Percentiles rank a stretch among this genome's conserved stretches.
Evolutionary conservation across 352 stramenopile species (phyloP).

Genomic region (Phytophthora multivora): DNA sequence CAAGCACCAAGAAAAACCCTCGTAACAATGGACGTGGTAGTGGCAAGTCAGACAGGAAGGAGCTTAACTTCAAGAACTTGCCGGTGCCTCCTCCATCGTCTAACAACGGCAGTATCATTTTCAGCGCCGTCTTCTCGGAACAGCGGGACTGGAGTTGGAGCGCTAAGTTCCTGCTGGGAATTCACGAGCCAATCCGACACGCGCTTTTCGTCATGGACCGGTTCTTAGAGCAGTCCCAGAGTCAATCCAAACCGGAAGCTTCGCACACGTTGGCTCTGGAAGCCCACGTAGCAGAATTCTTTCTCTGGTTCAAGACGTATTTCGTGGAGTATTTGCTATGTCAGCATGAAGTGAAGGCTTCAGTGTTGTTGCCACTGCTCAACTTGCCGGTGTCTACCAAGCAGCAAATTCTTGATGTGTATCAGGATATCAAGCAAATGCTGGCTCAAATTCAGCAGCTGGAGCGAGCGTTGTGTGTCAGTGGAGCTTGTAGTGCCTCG

Average conservation of each 20-base stretch:
- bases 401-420: slow-evolving; percentile 65
- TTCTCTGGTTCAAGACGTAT: slow-evolving; percentile 77
- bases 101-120: slow-evolving; percentile 65
- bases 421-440: slow-evolving; percentile 67
- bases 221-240: slow-evolving; percentile 71
- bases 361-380: slow-evolving; percentile 61
- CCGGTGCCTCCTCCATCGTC: slow-evolving; percentile 57
- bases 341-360: slow-evolving; percentile 71
- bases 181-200: slow-evolving; percentile 83
- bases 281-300: slow-evolving; percentile 61
- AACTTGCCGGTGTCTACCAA: slow-evolving; percentile 60
- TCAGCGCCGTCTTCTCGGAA: slow-evolving; percentile 68
- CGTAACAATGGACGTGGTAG: neutral
- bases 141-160: slow-evolving; percentile 69
- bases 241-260: slow-evolving; percentile 35
- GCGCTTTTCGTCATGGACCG: slow-evolving; percentile 84
- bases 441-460: slow-evolving; percentile 64
- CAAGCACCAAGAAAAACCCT: slow-evolving; percentile 22
- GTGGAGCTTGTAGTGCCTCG: slow-evolving; percentile 43
- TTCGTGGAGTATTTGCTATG: slow-evolving; percentile 77
- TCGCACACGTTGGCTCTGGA: slow-evolving; percentile 44
- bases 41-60: slow-evolving; percentile 20
- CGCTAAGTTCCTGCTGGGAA: slow-evolving; percentile 65
- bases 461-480: slow-evolving; percentile 52
- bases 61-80: slow-evolving; percentile 36